These are phyloP conservation scores for Tulasnella sp. DNA, from an alignment of 768 basidiomycete genomes.

Conservation along the genomic window DNA sequence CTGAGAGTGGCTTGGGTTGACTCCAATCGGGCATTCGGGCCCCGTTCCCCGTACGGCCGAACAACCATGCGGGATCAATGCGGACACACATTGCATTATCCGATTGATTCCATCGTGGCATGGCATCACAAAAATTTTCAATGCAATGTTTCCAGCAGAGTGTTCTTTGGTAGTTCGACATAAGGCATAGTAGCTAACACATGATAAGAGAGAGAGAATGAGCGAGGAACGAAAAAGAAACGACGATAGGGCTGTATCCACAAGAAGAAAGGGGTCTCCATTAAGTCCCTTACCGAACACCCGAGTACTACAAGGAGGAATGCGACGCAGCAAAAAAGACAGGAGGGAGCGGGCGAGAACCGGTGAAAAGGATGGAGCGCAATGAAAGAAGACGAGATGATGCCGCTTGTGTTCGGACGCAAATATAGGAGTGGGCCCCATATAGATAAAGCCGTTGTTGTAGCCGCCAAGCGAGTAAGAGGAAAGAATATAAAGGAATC, in stretches of 20 bases:
- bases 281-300: neutral
- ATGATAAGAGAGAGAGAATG: neutral
- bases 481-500: neutral
- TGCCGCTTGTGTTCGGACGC: neutral
- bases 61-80: no score
- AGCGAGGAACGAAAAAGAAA: neutral
- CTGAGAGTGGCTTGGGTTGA: no score
- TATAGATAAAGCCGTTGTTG: neutral
- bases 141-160: neutral
- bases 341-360: neutral
- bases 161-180: neutral
- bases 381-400: neutral
- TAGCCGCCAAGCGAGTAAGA: neutral
- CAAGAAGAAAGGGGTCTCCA: neutral
- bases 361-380: neutral
- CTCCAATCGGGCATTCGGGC: no score
- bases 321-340: neutral
- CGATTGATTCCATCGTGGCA: no score
- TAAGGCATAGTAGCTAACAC: neutral
- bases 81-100: no score
- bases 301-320: conserved; percentile 6
- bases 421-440: neutral
- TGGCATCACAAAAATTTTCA: no score
- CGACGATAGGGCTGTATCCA: neutral
- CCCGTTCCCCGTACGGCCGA: no score